Base-by-base conservation (phyloP, 306 rosid genomes). In the Cyclanthera cordifolia region DNA sequence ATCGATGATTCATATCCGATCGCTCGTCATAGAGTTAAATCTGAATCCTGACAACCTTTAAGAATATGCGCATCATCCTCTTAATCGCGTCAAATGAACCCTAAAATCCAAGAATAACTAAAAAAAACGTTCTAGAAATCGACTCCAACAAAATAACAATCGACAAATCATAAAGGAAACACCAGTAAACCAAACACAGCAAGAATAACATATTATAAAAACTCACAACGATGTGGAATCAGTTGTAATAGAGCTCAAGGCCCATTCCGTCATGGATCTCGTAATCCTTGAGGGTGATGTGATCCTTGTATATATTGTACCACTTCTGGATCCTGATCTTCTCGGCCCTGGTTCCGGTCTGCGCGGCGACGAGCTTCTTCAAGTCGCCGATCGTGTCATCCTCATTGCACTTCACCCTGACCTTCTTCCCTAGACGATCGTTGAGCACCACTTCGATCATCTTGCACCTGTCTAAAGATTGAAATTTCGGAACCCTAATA, bases 201-300 rank as follows among this genome's bases (percentile, higher is more conserved):
- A 58, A 30, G 46, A 58, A 16, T 16, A 2, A 16, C 2, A 54
- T 6, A 30, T 3, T 3, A n/a, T 28, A 58, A 30, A 58, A 58
- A 58, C 65, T 58, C 45, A 58, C 65, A 58, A 17, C 65, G 65
- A 16, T 8, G 0, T 5, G 17, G 2, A n/a, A 49, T 53, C 59
- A 53, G n/a, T 87, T 87, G 87, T 90, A 90, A 79, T 90, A 90
- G 80, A 87, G 95, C 77, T 90, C 95, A 69, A 90, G 97, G 59
- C 95, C 97, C 97, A 85, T 90, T 82, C 97, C 95, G 17, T 87
- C 90, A 57, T 87, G 95, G 64, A 90, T 84, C 80, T 90, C 96
- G 66, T 87, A 90, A 83, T 90, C 96, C 72, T 59, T 78, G 74
- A 90, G 96, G 67, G 96, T 87, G 82, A 87, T 87, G 66, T 90